Base-by-base conservation (phyloP, 768 basidiomycete species). In the Auricularia heimuer region DNA sequence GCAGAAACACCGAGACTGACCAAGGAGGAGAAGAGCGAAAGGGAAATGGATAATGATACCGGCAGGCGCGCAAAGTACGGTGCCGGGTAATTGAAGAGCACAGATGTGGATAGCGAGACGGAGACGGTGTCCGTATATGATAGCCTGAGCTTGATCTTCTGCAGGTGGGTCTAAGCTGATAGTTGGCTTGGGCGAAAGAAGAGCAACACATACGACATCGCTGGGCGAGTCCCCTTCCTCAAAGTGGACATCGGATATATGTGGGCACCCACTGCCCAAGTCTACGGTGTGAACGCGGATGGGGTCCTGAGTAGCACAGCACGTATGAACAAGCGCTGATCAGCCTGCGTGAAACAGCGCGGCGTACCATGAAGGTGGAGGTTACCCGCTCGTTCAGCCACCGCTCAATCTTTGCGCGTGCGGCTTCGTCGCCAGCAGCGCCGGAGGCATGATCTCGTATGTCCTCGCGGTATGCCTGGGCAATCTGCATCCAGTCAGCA, bases 251-350 rank as follows among this genome's bases (percentile, higher is more conserved):
- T 88, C 84, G 39, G 82, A 87, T 29, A 98, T 70, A 12, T 82
- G 78, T 0, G 97, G 97, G 1, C 90, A 95, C 4, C 88, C 85
- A 6, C 80, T 77, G 3, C 94, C 94, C 54, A 97, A 81, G 68
- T 93, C 84, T 14, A 96, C 83, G 0, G 91, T 87, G 68, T 93
- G 92, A 3, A 98, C 83, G 65, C 85, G 85, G 63, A 96, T 92
- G 66, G 88, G 83, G 70, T 94, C 93, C 95, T 96, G 67, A 2
- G 24, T 62, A 64, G 8, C 8, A 29, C 10, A 29, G 8, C 29
- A 10, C 29, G 34, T 4, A 29, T 33, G 12, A 60, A 10, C 56
- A 33, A 21, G 47, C 21, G 47, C 47, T 18, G 18, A 18, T 21
- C 47, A 18, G n/a, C 24, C 18, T 37, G 8, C 36, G 44, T 4